phyloP scores from a whole-genome alignment of 176 grass and related monocot species.

The Metroxylon sagu region DNA sequence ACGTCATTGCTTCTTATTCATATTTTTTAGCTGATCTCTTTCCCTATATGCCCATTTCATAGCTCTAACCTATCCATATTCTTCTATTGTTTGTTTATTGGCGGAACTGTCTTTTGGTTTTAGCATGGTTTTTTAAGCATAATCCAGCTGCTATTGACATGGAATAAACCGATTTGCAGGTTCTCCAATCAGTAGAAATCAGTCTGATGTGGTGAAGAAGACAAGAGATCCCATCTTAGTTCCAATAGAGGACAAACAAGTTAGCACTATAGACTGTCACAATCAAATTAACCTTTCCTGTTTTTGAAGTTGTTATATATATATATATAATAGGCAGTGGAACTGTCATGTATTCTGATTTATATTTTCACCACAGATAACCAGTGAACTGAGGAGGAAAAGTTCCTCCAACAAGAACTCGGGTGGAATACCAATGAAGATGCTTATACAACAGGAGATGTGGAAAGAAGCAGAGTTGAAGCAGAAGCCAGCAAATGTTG shows the following conservation, averaged over 20 bases:
- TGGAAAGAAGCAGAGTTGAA: conserved; percentile 50
- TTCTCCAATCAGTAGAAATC: conserved; percentile 38
- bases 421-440: conserved; percentile 52
- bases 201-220: conserved; percentile 25
- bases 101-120: neutral
- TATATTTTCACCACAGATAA: conserved; percentile 19
- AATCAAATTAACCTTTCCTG: too few relatives aligned
- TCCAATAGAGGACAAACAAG: conserved; percentile 61
- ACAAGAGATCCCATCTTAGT: conserved; percentile 23
- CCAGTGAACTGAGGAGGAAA: conserved; percentile 36
- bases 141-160: conserved; percentile 10
- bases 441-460: conserved; percentile 91
- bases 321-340: neutral
- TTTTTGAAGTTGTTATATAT: too few relatives aligned
- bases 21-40: too few relatives aligned
- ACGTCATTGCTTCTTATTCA: too few relatives aligned
- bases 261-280: conserved; percentile 5
- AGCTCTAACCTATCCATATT: neutral
- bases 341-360: conserved; percentile 7
- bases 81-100: conserved; percentile 2
- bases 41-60: neutral
- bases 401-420: conserved; percentile 41
- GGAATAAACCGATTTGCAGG: conserved; percentile 22
- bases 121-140: neutral
- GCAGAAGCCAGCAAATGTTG: conserved; percentile 55